These are phyloP conservation scores for Fennellomyces sp. DNA, from an alignment of 371 early-diverging fungal species.

Conservation along the genomic window DNA sequence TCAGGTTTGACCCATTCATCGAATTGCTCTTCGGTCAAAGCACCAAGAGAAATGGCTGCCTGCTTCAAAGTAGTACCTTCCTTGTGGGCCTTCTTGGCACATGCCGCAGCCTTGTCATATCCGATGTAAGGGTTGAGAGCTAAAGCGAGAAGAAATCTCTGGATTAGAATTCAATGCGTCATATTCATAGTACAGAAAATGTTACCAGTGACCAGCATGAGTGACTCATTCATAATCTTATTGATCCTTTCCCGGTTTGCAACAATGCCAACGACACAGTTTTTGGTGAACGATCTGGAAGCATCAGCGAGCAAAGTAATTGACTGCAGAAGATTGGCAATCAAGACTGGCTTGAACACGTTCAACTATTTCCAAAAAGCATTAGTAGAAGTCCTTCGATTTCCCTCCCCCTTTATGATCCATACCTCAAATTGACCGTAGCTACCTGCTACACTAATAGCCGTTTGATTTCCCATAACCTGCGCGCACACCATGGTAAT, in stretches of 20 bases:
- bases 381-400: neutral
- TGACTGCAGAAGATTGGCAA: constrained; percentile 86
- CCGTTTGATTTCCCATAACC: constrained; percentile 79
- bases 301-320: constrained; percentile 80
- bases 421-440: constrained; percentile 89
- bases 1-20: constrained; percentile 86
- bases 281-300: constrained; percentile 74
- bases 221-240: constrained; percentile 70
- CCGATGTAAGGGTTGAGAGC: constrained; percentile 87
- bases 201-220: constrained; percentile 82
- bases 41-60: constrained; percentile 76
- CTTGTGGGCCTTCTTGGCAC: constrained; percentile 88
- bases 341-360: constrained; percentile 92
- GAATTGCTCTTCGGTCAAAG: constrained; percentile 80
- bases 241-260: constrained; percentile 80
- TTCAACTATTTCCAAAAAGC: constrained; percentile 62
- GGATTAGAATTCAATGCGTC: neutral
- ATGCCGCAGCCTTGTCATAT: constrained; percentile 85
- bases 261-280: constrained; percentile 85
- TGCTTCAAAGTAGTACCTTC: constrained; percentile 82
- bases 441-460: constrained; percentile 81
- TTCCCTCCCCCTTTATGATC: too few relatives aligned
- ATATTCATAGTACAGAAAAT: too few relatives aligned
- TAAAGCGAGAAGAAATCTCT: neutral
- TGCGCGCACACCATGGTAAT: constrained; percentile 95